Conservation (phyloP, 75 land plant species). For the Ceratopteris richardii region DNA sequence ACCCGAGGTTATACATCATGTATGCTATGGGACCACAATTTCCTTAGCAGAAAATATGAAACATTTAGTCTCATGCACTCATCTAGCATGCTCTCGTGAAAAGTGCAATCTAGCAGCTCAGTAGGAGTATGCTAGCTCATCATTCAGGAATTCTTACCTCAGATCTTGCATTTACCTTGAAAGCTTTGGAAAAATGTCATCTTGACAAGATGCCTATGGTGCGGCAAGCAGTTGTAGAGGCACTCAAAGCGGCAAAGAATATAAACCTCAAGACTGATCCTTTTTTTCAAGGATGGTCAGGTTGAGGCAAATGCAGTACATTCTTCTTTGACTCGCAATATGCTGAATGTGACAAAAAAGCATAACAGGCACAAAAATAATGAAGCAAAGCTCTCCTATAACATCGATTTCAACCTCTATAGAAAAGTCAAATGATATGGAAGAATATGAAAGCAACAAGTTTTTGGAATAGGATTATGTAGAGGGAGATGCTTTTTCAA, state of each 20-base stretch:
- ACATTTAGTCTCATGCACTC: constrained; percentile 78
- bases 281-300: background rate
- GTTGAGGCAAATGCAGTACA: background rate
- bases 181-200: constrained; percentile 48
- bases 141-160: constrained; percentile 39
- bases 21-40: constrained; percentile 44
- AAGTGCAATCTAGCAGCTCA: constrained; percentile 37
- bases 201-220: constrained; percentile 57
- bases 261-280: background rate
- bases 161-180: constrained; percentile 34
- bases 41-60: constrained; percentile 54
- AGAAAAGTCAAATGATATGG: background rate
- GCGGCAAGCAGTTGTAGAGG: constrained; percentile 55
- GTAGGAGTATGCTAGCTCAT: constrained; percentile 52
- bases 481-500: too few species aligned
- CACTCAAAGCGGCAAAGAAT: constrained; percentile 52
- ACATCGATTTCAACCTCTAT: background rate
- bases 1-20: constrained; percentile 51
- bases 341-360: background rate
- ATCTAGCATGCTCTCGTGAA: constrained; percentile 59
- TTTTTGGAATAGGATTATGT: too few species aligned
- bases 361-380: background rate
- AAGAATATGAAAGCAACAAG: too few species aligned
- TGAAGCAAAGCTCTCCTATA: background rate
- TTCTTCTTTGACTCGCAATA: background rate